A percentile compares a stretch with the other conserved stretches of the same genome.
Evolutionary conservation across 495 filamentous ascomycete genomes (phyloP).

Genomic region (Rusavskia elegans): DNA sequence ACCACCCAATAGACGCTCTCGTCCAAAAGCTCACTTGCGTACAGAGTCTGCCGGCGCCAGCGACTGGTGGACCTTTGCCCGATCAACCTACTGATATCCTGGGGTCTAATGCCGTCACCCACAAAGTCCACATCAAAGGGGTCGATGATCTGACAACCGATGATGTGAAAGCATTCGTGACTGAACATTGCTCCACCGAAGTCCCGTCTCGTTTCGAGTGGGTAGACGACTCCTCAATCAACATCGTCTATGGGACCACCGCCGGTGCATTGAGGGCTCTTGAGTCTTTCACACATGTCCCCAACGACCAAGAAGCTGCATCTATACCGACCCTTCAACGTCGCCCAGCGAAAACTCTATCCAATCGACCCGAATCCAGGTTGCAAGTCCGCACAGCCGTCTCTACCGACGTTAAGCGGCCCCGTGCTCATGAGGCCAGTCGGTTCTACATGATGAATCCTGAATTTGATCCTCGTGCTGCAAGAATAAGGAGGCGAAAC

Average conservation of each 20-base stretch:
- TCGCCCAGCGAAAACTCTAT: conserved; percentile 45
- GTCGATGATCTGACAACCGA: conserved; percentile 66
- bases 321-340: conserved; percentile 26
- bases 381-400: conserved; percentile 62
- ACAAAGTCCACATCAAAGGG: conserved; percentile 70
- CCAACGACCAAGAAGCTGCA: conserved; percentile 20
- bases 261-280: conserved; percentile 61
- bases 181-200: conserved; percentile 41
- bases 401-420: conserved; percentile 59
- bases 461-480: conserved; percentile 69
- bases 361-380: conserved; percentile 48
- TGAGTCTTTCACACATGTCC: conserved; percentile 34
- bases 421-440: conserved; percentile 62
- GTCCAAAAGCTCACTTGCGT: not conserved
- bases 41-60: not conserved
- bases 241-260: conserved; percentile 56
- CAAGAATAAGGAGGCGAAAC: conserved; percentile 33
- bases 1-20: too few species aligned
- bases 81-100: not conserved
- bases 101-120: conserved; percentile 19
- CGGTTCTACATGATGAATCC: conserved; percentile 85
- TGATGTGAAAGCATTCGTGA: conserved; percentile 55
- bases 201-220: conserved; percentile 57
- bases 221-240: conserved; percentile 89
- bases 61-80: too few species aligned